phyloP scores from a whole-genome alignment of 805 yeast species.

The Candida corydali region DNA sequence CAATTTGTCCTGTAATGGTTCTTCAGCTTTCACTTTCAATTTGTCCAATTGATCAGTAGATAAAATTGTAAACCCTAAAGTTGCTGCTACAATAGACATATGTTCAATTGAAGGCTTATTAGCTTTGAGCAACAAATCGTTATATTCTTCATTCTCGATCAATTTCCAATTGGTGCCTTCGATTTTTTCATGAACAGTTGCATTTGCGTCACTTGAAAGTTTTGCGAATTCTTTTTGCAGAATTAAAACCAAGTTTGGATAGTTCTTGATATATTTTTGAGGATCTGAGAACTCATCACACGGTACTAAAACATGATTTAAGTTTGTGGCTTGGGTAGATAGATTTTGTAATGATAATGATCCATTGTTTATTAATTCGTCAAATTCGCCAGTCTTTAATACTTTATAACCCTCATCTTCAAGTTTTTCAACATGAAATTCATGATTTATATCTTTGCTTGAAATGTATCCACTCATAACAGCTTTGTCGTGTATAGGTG shows the following conservation, averaged over 20 bases:
- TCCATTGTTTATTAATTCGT: conserved; percentile 7
- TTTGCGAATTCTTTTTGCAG: conserved; percentile 16
- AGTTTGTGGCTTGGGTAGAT: conserved; percentile 1
- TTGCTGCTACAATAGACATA: conserved; percentile 20
- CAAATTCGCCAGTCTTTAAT: conserved; percentile 12
- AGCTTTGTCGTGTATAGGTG: conserved; percentile 11
- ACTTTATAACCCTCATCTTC: conserved; percentile 11
- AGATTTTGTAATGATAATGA: conserved; percentile 10
- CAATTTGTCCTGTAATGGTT: conserved; percentile 16
- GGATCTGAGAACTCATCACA: conserved; percentile 12
- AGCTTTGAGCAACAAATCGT: conserved; percentile 26
- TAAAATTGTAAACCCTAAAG: conserved; percentile 19
- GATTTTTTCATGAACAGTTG: conserved; percentile 13
- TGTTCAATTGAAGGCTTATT: conserved; percentile 25
- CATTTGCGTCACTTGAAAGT: conserved; percentile 15
- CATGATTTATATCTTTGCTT: conserved; percentile 10
- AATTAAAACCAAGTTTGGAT: conserved; percentile 11
- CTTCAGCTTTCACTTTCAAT: conserved; percentile 10
- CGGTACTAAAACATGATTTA: conserved; percentile 12
- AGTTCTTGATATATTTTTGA: conserved; percentile 6
- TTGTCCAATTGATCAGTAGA: conserved; percentile 18
- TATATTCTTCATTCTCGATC: conserved; percentile 20
- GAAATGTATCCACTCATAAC: conserved; percentile 9
- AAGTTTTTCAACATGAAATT: conserved; percentile 13
- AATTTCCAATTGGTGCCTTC: conserved; percentile 11